Evolutionary conservation across 2,329 filamentous ascomycete genomes (phyloP), one percentile per base, ranked within the genome.

Genomic region (Epichloe coenophiala): DNA sequence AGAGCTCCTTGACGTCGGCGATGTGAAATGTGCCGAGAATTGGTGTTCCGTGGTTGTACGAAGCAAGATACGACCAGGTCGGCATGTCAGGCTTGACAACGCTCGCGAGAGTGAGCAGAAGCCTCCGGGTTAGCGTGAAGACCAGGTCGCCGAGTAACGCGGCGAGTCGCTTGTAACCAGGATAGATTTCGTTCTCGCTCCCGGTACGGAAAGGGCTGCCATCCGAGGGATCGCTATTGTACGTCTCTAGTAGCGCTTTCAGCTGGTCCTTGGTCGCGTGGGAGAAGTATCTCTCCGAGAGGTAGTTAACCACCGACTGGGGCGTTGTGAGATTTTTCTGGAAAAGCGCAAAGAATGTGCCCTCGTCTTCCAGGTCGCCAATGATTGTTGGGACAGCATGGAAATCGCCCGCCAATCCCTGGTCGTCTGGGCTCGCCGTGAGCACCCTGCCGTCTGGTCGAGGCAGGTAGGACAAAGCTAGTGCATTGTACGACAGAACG

Each of bases 21-120:
- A 67, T 83, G 63, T 93, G 88, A 66, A 88, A 85, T 0, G 86
- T 90, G 17, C 88, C 87, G 0, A 91, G 64, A 45, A 90, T 66
- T 0, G 86, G 83, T 0, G 80, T 83, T 8, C 82, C 82, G 61
- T 83, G 80, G 68, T 84, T 66, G 66, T 90, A 90, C 0, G 80
- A 83, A 0, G 82, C 68, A 1, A 93, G 74, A 66, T 89, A 93
- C 0, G 83, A 87, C 85, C 85, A 93, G 1, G 72, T 69, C 0
- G 81, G 80, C 0, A 88, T 78, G 13, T 59, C 44, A 0, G 81
- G 80, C 54, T 80, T 73, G 13, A 69, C 66, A 1, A 66, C 49
- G 0, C 63, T 59, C 1, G 78, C 64, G 0, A 60, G 51, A 13
- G 72, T 61, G 21, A 93, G 75, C 63, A 86, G 83, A 5, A 74